Evolutionary conservation across 805 yeast genomes (phyloP), one percentile per base, ranked within the genome.

Genomic region (Debaryomyces castellii): DNA sequence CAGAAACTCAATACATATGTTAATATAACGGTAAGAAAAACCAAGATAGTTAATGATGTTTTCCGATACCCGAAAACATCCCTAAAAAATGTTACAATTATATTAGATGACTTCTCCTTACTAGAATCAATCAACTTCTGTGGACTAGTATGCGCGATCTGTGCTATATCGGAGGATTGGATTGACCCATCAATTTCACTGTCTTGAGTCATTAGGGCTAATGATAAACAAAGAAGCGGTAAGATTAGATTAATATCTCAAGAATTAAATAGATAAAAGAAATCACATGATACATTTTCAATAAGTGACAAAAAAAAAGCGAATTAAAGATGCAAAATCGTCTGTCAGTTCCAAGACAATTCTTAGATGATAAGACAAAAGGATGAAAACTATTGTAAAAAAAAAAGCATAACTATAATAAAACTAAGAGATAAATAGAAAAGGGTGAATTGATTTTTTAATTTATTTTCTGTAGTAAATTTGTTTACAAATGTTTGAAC

Each of bases 41-140:
- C 77, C 42, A 84, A 60, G 3, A 82, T 52, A 7, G 89, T 81
- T 38, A 86, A 71, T 1, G 88, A 75, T 0, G 91, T 85, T 64
- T 86, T 86, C 50, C 92, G 66, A 66, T 85, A 86, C n/a, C 86
- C 82, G 60, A 85, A 82, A 0, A 78, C 62, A 5, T 83, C 71
- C 44, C 84, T 71, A 22, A 69, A 38, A 32, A 55, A 51, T 25
- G 60, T 53, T 9, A 67, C 54, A 49, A 71, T 52, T 10, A 58
- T 34, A 44, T 57, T 58, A 7, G 33, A 25, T 8, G 28, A 25
- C 6, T 39, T n/a, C 14, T 47, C 35, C 33, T 21, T 43, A 30
- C 10, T 16, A 9, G 8, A 8, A 16, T 30, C 16, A 30, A 16
- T 16, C 34, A 25, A 25, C 4, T 16, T 14, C 20, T 8, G 18